phyloP scores from a whole-genome alignment of 2,329 filamentous ascomycete species.

The Fusarium torreyae region DNA sequence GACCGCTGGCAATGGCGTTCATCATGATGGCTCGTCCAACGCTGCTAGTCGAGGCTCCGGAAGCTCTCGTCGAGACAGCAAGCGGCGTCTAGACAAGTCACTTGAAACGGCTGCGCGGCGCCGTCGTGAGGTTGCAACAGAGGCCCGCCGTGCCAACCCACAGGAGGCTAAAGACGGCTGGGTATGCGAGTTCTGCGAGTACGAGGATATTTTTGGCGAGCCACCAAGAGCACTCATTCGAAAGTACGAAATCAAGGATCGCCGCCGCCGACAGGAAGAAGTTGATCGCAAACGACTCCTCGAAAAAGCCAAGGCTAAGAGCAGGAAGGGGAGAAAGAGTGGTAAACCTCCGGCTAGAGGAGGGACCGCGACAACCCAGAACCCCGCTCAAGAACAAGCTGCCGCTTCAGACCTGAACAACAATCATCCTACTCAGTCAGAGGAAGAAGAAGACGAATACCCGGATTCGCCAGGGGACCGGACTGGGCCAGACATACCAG shows the following conservation, averaged over 20 bases:
- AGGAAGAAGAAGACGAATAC: slow-evolving; percentile 55
- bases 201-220: slow-evolving; percentile 93
- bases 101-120: slow-evolving; percentile 82
- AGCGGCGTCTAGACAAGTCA: slow-evolving; percentile 77
- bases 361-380: slow-evolving; percentile 45
- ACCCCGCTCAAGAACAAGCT: slow-evolving; percentile 41
- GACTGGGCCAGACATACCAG: slow-evolving; percentile 33
- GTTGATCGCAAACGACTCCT: slow-evolving; percentile 88
- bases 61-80: slow-evolving; percentile 68
- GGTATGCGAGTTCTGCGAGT: slow-evolving; percentile 99
- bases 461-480: slow-evolving; percentile 41
- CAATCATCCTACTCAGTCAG: slow-evolving; percentile 58
- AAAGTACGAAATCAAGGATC: slow-evolving; percentile 95
- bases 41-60: slow-evolving; percentile 50
- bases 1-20: slow-evolving; percentile 32
- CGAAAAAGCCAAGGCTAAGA: slow-evolving; percentile 96
- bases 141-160: slow-evolving; percentile 82
- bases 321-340: slow-evolving; percentile 86
- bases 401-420: slow-evolving; percentile 47
- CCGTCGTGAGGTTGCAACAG: slow-evolving; percentile 82
- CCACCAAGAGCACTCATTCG: slow-evolving; percentile 88
- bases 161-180: slow-evolving; percentile 82
- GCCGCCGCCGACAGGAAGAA: slow-evolving; percentile 84
- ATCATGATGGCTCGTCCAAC: slow-evolving; percentile 56
- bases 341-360: slow-evolving; percentile 66